A percentile compares a stretch with the other conserved stretches of the same genome.
phyloP scores from a whole-genome alignment of 306 rosid species.

The Cucurbita ficifolia region DNA sequence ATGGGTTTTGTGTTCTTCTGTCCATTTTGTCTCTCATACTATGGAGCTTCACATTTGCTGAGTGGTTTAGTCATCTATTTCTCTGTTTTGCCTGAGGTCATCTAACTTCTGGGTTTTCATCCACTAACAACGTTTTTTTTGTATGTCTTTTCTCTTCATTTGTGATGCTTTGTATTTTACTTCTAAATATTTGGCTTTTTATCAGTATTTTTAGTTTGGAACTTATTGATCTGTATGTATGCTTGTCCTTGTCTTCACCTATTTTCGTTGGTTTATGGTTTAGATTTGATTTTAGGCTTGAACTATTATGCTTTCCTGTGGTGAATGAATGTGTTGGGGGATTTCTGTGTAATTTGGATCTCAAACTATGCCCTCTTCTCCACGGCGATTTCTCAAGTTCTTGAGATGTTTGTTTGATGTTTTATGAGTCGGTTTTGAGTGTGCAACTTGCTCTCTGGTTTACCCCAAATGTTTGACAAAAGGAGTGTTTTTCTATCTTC shows the following conservation, averaged over 20 bases:
- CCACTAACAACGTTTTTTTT: neutral
- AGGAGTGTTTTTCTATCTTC: neutral
- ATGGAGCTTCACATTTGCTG: constrained; percentile 4
- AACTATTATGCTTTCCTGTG: neutral
- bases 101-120: neutral
- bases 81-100: neutral
- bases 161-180: neutral
- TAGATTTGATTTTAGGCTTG: constrained; percentile 4
- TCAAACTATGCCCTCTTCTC: neutral
- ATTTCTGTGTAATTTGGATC: neutral
- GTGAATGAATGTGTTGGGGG: neutral
- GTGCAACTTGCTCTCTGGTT: neutral
- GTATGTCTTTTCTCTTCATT: neutral
- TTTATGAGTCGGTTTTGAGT: neutral
- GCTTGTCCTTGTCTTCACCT: neutral
- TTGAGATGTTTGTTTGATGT: neutral
- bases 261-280: neutral
- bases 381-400: neutral
- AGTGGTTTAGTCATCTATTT: constrained; percentile 4
- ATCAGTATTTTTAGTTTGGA: neutral
- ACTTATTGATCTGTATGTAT: neutral
- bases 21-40: neutral
- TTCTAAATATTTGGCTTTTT: neutral
- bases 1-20: neutral
- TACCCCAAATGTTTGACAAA: neutral